Evolutionary conservation across 495 filamentous ascomycete species (phyloP), one percentile per base, ranked within the genome.

Genomic region (Lophiostoma macrostomum): DNA sequence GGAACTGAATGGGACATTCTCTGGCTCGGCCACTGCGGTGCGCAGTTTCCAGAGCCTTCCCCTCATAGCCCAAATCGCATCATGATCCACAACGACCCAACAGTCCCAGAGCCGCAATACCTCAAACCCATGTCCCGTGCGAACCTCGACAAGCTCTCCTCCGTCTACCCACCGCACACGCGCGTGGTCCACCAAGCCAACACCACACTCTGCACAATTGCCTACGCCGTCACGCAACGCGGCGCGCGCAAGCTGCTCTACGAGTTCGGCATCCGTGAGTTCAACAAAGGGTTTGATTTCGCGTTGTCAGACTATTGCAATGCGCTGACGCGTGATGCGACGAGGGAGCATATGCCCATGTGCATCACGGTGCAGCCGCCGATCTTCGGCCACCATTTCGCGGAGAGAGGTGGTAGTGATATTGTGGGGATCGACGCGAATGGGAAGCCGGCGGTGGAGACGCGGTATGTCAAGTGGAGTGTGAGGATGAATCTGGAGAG

Each of bases 201-300:
- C 19, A 69, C 66, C 8, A 72, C 69, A 6, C 69, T 77, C 31
- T 83, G 79, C 66, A 70, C 73, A 5, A 72, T 74, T 44, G 68
- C 73, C 18, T 84, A 84, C 62, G 79, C 79, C 0, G 69, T 83
- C 2, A 76, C 76, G 0, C 73, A 73, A 23, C 59, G 67, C 35
- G 78, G 80, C 4, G 80, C 79, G 2, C 73, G 69, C 29, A 76
- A 76, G 32, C 65, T 81, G 14, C 72, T 83, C 18, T 67, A 71
- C 19, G 72, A 71, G 32, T 67, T 78, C 20, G 73, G 70, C 2
- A 69, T 76, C 5, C 70, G 71, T 11, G 67, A 69, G 3, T 67
- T 66, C 3, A 63, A 60, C 12, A 65, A 65, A 14, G 67, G 73
- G 1, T 76, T 74, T 37, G 80, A 81, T 50, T 70, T 77, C 20